phyloP scores from a whole-genome alignment of 495 filamentous ascomycete genomes.

The Xylaria sp. region DNA sequence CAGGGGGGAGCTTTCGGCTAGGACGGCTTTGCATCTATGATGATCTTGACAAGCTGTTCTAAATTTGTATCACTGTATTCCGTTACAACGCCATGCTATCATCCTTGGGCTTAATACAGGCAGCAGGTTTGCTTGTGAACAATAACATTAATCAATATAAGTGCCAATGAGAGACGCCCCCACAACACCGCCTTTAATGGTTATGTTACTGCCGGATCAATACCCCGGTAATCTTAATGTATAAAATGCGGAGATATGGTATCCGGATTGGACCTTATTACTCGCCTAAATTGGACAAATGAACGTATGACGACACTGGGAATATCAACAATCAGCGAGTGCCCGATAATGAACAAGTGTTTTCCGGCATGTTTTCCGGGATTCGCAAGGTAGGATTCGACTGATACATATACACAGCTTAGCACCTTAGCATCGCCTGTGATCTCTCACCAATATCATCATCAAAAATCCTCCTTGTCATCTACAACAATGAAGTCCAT shows the following conservation, averaged over 20 bases:
- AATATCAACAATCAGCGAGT: conserved; percentile 29
- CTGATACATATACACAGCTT: conserved; percentile 26
- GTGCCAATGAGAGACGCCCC: conserved; percentile 2
- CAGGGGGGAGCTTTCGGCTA: conserved; percentile 9
- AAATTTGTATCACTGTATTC: not conserved
- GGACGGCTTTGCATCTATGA: not conserved
- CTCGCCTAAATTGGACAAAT: conserved; percentile 38
- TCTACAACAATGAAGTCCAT: conserved; percentile 54
- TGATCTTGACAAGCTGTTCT: not conserved
- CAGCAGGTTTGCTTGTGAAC: not conserved
- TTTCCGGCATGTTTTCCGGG: conserved; percentile 31
- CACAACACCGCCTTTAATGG: not conserved
- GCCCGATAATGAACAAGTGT: conserved; percentile 14
- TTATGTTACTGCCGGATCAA: conserved; percentile 20
- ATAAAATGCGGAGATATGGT: conserved; percentile 31
- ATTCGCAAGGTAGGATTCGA: not conserved
- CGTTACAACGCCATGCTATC: not conserved
- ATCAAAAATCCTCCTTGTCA: conserved; percentile 6
- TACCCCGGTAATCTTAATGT: conserved; percentile 23
- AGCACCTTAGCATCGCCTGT: conserved; percentile 5
- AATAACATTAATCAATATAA: not conserved
- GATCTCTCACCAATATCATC: conserved; percentile 8
- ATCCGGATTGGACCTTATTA: conserved; percentile 29
- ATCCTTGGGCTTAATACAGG: not conserved
- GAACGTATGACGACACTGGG: conserved; percentile 24